These are phyloP conservation scores for Psilocybe cyanescens DNA, from an alignment of 768 basidiomycete genomes.

Conservation along the genomic window DNA sequence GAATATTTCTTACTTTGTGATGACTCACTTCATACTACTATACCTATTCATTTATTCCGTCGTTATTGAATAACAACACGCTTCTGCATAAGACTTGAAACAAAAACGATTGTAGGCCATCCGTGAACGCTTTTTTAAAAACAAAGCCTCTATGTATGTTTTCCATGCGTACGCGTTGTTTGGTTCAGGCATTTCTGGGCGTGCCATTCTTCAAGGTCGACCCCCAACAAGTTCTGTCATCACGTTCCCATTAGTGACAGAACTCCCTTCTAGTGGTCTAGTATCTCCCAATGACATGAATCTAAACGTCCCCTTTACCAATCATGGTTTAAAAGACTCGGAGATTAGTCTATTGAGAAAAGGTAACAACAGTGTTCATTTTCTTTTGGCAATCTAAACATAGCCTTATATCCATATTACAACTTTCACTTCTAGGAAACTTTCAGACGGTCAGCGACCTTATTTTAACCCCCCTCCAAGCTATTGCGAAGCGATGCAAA, in stretches of 20 bases:
- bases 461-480: constrained; percentile 49
- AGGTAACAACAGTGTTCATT: constrained; percentile 24
- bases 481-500: constrained; percentile 60
- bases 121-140: too few species aligned
- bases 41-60: too few species aligned
- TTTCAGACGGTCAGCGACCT: constrained; percentile 52
- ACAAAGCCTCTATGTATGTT: neutral
- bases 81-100: too few species aligned
- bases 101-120: too few species aligned
- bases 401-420: neutral
- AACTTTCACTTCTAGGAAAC: constrained; percentile 40
- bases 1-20: neutral
- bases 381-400: too few species aligned
- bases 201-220: neutral
- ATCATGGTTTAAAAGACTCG: constrained; percentile 16
- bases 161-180: neutral
- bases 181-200: neutral
- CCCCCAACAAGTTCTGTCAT: neutral
- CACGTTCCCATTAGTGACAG: neutral
- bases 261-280: neutral
- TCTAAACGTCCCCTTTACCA: constrained; percentile 13
- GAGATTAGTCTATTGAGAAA: constrained; percentile 32
- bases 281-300: constrained; percentile 12
- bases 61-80: too few species aligned
- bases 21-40: too few species aligned